Percentiles rank a stretch among this genome's conserved stretches.
phyloP scores from a whole-genome alignment of 1,284 basidiomycete genomes.

The Cutaneotrichosporon cutaneum region DNA sequence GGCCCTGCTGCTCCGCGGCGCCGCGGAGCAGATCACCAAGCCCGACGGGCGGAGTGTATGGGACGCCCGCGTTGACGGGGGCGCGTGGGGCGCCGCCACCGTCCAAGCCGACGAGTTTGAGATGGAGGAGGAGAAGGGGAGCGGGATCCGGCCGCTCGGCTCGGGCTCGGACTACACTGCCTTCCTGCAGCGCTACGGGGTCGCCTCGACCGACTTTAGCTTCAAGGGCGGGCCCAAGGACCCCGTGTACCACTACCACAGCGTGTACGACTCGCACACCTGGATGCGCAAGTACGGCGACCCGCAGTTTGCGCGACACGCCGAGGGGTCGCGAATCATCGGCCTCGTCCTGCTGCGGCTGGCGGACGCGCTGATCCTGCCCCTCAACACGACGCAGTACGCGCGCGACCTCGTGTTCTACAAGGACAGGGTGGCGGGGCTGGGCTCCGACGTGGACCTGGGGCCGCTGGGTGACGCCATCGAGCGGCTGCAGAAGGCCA shows the following conservation, averaged over 20 bases:
- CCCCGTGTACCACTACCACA: slow-evolving; percentile 70
- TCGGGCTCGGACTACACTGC: slow-evolving; percentile 69
- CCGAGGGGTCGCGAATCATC: slow-evolving; percentile 66
- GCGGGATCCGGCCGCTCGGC: slow-evolving; percentile 44
- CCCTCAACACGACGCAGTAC: slow-evolving; percentile 76
- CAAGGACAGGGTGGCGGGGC: slow-evolving; percentile 54
- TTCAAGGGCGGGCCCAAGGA: slow-evolving; percentile 57
- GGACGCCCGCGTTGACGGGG: slow-evolving; percentile 46
- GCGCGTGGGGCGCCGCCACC: slow-evolving; percentile 26
- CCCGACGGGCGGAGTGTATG: slow-evolving; percentile 48
- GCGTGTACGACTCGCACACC: slow-evolving; percentile 69
- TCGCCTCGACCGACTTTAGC: slow-evolving; percentile 54
- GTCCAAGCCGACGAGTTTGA: slow-evolving; percentile 9
- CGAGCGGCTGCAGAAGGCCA: slow-evolving; percentile 58
- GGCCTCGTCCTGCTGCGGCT: slow-evolving; percentile 65
- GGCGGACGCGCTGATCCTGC: slow-evolving; percentile 61
- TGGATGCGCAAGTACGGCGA: slow-evolving; percentile 72
- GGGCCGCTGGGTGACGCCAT: slow-evolving; percentile 58
- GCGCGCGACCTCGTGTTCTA: slow-evolving; percentile 64
- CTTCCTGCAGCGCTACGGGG: slow-evolving; percentile 60
- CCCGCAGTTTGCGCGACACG: slow-evolving; percentile 70
- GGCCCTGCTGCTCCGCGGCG: slow-evolving; percentile 66
- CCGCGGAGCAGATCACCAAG: slow-evolving; percentile 68
- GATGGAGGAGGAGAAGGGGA: slow-evolving; percentile 10
- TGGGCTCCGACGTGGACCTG: slow-evolving; percentile 53